Percentiles rank a stretch among this genome's conserved stretches.
Conservation (phyloP, 495 filamentous ascomycete species). For the Penicillium canariense region DNA sequence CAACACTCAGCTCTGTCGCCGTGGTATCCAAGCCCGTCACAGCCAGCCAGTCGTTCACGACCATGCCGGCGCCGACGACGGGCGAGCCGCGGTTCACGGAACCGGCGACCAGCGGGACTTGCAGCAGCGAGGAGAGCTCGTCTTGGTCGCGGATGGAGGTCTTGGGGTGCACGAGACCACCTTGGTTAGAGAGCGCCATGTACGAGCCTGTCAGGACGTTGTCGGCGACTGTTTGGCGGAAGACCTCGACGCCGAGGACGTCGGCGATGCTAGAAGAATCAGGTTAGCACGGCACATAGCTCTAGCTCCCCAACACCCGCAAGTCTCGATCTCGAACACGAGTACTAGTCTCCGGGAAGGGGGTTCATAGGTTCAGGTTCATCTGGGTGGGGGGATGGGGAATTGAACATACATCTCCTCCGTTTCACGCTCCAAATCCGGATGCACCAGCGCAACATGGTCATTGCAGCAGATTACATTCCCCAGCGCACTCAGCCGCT, state of each 20-base stretch:
- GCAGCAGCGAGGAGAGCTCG: slow-evolving; percentile 87
- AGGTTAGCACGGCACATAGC: not conserved
- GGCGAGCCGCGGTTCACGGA: slow-evolving; percentile 87
- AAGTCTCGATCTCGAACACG: no score
- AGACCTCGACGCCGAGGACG: slow-evolving; percentile 95
- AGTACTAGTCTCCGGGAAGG: no score
- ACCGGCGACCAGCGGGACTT: slow-evolving; percentile 93
- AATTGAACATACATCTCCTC: slow-evolving; percentile 68
- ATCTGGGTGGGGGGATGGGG: not conserved
- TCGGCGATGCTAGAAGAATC: slow-evolving; percentile 66
- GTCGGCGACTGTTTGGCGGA: slow-evolving; percentile 94
- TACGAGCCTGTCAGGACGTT: slow-evolving; percentile 95
- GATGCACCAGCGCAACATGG: slow-evolving; percentile 92
- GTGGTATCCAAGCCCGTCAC: slow-evolving; percentile 97
- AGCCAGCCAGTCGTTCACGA: slow-evolving; percentile 98
- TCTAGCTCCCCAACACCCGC: no score
- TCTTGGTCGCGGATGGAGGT: slow-evolving; percentile 96
- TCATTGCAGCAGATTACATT: slow-evolving; percentile 98
- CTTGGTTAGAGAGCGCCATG: slow-evolving; percentile 94
- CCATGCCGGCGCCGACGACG: slow-evolving; percentile 97
- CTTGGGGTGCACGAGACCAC: slow-evolving; percentile 95
- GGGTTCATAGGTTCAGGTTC: no score
- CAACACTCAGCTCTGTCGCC: slow-evolving; percentile 90
- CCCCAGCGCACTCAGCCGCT: slow-evolving; percentile 90
- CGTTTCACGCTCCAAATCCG: slow-evolving; percentile 94